Evolutionary conservation across 192 early-diverging fungal genomes (phyloP).

Genomic region (Glomus cerebriforme): DNA sequence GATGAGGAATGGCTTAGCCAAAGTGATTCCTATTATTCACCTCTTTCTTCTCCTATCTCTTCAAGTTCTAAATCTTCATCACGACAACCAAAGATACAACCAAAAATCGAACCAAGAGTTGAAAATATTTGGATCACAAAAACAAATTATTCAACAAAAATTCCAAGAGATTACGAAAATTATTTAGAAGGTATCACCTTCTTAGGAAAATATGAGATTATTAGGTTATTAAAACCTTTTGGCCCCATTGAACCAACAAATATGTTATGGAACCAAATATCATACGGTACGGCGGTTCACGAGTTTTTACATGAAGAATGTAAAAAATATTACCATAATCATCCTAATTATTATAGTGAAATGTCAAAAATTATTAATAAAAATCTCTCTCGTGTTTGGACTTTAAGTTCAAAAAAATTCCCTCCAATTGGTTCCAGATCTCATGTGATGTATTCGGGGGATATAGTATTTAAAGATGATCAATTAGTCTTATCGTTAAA

Average conservation of each 20-base stretch:
- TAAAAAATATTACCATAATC: neutral
- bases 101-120: neutral
- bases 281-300: neutral
- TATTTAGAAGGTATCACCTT: neutral
- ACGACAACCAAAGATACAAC: neutral
- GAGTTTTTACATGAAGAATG: neutral
- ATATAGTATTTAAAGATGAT: neutral
- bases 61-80: no score
- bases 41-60: no score
- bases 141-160: neutral
- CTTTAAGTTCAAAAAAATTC: neutral
- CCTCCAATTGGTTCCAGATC: neutral
- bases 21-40: no score
- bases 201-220: neutral
- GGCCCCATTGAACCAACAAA: neutral
- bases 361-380: neutral
- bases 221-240: neutral
- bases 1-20: neutral
- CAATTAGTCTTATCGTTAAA: neutral
- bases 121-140: neutral
- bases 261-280: neutral
- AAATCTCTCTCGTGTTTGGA: neutral
- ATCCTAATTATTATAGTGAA: neutral
- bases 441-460: neutral
- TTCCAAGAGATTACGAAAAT: neutral